Percentiles rank a stretch among this genome's conserved stretches.
phyloP scores from a whole-genome alignment of 2,329 filamentous ascomycete genomes.

The Celoporthe dispersa region DNA sequence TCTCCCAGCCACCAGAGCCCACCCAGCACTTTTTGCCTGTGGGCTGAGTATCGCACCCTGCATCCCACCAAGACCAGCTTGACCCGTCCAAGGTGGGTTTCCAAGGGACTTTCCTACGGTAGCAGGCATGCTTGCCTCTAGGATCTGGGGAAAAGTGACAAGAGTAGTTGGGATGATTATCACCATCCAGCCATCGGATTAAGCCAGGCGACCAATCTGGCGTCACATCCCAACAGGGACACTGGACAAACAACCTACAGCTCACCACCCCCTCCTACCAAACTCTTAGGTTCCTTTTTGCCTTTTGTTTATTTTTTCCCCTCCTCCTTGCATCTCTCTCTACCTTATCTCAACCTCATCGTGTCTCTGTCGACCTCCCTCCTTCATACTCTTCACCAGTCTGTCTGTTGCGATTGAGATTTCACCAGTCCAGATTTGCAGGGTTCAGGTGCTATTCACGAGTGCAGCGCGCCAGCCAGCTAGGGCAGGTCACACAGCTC shows the following conservation, averaged over 20 bases:
- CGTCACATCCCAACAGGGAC: slow-evolving; percentile 18
- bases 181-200: slow-evolving; percentile 24
- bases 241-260: slow-evolving; percentile 10
- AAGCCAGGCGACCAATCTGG: slow-evolving; percentile 18
- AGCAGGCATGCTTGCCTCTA: not conserved
- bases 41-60: slow-evolving; percentile 9
- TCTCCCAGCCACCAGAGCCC: slow-evolving; percentile 15
- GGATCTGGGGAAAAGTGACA: not conserved
- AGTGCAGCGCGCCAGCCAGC: not conserved
- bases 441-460: not conserved
- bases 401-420: slow-evolving; percentile 1
- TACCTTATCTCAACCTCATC: not conserved
- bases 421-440: not conserved
- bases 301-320: not conserved
- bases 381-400: slow-evolving; percentile 5
- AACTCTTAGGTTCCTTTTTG: not conserved
- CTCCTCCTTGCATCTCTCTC: not conserved
- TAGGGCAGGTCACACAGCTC: slow-evolving; percentile 4
- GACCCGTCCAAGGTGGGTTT: not conserved
- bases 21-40: not conserved
- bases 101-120: not conserved
- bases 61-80: not conserved
- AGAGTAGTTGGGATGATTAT: slow-evolving; percentile 9
- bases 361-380: slow-evolving; percentile 5
- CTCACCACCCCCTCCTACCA: not conserved